Evolutionary conservation across 1,284 basidiomycete genomes (phyloP).

Genomic region (Porogramme epimiltina): DNA sequence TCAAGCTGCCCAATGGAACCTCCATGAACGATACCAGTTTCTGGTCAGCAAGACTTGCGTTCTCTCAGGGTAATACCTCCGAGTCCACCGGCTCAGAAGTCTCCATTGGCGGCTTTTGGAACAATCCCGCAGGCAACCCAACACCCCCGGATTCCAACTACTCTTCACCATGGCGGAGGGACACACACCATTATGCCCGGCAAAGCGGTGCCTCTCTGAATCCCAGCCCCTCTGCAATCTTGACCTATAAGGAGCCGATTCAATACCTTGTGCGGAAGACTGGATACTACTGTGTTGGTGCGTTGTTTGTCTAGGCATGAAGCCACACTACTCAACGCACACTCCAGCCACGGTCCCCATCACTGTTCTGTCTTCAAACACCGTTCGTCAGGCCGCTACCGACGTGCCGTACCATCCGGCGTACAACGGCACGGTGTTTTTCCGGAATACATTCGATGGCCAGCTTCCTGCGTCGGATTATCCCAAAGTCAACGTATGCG

Average conservation of each 20-base stretch:
- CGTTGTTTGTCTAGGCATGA: conserved; percentile 35
- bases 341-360: conserved; percentile 80
- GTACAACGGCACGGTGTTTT: conserved; percentile 83
- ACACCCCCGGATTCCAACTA: conserved; percentile 45
- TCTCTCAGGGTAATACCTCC: conserved; percentile 35
- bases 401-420: conserved; percentile 71
- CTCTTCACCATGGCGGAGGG: conserved; percentile 48
- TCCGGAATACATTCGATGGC: conserved; percentile 89
- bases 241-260: conserved; percentile 63
- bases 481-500: conserved; percentile 91
- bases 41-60: conserved; percentile 72
- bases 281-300: conserved; percentile 95
- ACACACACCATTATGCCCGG: conserved; percentile 27
- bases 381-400: conserved; percentile 40
- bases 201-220: conserved; percentile 35
- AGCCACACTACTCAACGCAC: conserved; percentile 6
- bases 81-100: conserved; percentile 20
- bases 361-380: conserved; percentile 52
- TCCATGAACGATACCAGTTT: conserved; percentile 73
- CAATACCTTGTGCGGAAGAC: conserved; percentile 85
- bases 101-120: conserved; percentile 47
- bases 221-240: conserved; percentile 48
- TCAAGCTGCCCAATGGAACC: conserved; percentile 65
- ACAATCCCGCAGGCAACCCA: conserved; percentile 62
- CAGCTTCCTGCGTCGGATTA: conserved; percentile 93